Evolutionary conservation across 768 basidiomycete species (phyloP).

Genomic region (Podaxis sp.): DNA sequence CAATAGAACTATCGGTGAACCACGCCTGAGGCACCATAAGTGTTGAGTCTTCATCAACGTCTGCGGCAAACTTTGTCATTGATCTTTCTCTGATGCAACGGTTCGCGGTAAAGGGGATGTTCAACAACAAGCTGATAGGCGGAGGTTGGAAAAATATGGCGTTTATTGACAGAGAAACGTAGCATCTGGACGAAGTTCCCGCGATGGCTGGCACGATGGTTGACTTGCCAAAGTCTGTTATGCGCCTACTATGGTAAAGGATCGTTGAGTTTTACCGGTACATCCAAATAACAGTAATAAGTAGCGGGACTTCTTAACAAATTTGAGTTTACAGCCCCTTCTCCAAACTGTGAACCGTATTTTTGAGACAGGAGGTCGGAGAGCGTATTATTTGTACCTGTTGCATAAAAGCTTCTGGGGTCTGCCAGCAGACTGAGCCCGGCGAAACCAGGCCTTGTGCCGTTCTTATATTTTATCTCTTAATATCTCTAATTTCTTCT

Average conservation of each 20-base stretch:
- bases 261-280: background rate
- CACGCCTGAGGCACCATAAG: background rate
- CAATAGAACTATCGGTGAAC: too few species aligned
- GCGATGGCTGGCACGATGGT: background rate
- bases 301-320: too few species aligned
- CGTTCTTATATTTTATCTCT: background rate
- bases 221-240: background rate
- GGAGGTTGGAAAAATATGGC: background rate
- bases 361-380: too few species aligned
- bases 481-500: background rate
- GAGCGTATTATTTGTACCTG: background rate
- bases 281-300: too few species aligned
- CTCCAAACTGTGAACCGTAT: too few species aligned
- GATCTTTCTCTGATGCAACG: background rate
- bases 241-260: background rate
- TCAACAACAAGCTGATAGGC: slow-evolving; percentile 21
- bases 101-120: background rate
- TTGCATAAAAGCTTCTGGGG: background rate
- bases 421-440: background rate
- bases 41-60: slow-evolving; percentile 15
- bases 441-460: background rate
- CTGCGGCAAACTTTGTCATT: slow-evolving; percentile 7
- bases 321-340: too few species aligned
- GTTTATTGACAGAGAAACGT: background rate
- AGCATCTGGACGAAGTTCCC: background rate